Conservation (phyloP, 495 filamentous ascomycete genomes). For the Chlorociboria aeruginascens region DNA sequence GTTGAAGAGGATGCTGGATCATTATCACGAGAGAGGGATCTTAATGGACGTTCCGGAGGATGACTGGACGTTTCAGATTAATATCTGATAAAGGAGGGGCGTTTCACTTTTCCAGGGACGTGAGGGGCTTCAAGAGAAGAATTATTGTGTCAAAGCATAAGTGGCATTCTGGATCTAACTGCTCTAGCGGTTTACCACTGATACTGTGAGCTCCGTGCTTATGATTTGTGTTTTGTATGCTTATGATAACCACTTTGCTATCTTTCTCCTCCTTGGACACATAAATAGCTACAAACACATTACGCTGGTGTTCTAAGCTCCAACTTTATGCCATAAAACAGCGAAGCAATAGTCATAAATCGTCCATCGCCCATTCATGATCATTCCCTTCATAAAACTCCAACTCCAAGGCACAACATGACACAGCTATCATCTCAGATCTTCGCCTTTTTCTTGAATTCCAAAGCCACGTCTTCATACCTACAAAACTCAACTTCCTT, state of each 20-base stretch:
- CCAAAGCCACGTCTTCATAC: conserved; percentile 28
- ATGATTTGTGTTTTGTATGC: no score
- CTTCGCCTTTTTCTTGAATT: conserved; percentile 22
- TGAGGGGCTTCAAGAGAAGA: not conserved
- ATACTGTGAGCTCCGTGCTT: no score
- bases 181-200: no score
- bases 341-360: not conserved
- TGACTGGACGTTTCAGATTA: conserved; percentile 14
- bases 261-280: no score
- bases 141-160: no score
- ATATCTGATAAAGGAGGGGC: not conserved
- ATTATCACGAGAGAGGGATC: conserved; percentile 2
- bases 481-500: conserved; percentile 37
- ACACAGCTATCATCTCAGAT: not conserved
- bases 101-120: not conserved
- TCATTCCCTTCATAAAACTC: not conserved
- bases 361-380: not conserved
- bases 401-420: not conserved
- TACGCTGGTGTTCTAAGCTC: not conserved
- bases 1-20: conserved; percentile 9
- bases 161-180: no score
- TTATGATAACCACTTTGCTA: no score
- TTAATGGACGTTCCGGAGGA: not conserved
- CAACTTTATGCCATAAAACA: not conserved
- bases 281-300: no score